Evolutionary conservation across 805 yeast genomes (phyloP).

Genomic region (Hanseniaspora jakobsenii): DNA sequence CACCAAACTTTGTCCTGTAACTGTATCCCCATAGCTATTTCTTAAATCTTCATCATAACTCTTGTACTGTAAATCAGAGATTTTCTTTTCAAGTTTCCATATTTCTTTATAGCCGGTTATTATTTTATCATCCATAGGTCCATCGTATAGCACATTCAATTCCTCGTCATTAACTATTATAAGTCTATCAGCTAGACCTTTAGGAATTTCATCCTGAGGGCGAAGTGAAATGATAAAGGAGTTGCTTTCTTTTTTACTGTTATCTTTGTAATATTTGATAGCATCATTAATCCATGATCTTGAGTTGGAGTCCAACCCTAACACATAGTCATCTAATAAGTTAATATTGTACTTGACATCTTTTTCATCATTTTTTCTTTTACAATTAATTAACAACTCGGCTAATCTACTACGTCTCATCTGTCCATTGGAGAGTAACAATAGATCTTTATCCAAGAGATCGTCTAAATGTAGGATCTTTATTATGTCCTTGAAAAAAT

Average conservation of each 20-base stretch:
- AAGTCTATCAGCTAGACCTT: constrained; percentile 71
- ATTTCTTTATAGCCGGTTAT: constrained; percentile 5
- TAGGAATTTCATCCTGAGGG: constrained; percentile 61
- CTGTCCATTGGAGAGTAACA: constrained; percentile 87
- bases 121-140: constrained; percentile 26
- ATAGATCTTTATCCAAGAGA: constrained; percentile 61
- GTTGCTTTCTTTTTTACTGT: not conserved
- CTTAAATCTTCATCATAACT: not conserved
- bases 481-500: constrained; percentile 34
- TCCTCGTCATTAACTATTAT: constrained; percentile 47
- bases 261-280: constrained; percentile 19
- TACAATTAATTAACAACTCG: constrained; percentile 50
- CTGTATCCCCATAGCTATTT: constrained; percentile 6
- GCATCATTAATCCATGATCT: constrained; percentile 42
- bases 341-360: constrained; percentile 23
- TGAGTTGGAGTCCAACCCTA: constrained; percentile 78
- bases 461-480: constrained; percentile 42
- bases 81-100: constrained; percentile 20
- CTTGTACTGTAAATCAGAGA: constrained; percentile 21
- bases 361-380: constrained; percentile 33
- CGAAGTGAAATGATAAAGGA: constrained; percentile 50
- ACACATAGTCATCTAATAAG: constrained; percentile 79
- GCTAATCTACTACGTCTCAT: constrained; percentile 84
- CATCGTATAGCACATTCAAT: constrained; percentile 41
- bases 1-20: constrained; percentile 20